Base-by-base conservation (phyloP, 108 stramenopile genomes). In the Chaetoceros tenuissimus region DNA sequence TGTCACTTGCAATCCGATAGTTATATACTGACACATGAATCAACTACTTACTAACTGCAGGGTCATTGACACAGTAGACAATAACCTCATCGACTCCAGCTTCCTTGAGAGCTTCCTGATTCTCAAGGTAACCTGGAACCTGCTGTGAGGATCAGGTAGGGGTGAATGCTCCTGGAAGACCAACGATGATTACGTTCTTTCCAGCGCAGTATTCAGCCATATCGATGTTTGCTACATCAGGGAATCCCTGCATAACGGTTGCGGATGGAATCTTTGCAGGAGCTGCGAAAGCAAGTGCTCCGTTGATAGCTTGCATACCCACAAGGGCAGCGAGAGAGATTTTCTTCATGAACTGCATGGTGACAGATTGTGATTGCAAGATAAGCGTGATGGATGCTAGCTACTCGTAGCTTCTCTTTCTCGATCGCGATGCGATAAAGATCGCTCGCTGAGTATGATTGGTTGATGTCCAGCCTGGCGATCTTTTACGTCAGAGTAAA, bases 71-170 rank as follows among this genome's bases (percentile, higher is more conserved):
- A 53, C 81, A 82, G 62, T 76, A 70, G 47, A 87, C 81, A 49
- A 87, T 50, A 29, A 87, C 73, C 60, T 80, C 79, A 2, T 80
- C 72, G 48, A 75, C 58, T 20, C 74, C 74, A 52, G 72, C 76
- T 27, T 64, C 68, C 53, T 73, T 72, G 40, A 73, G 64, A 65
- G 83, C 82, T 67, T 82, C 81, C 68, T 85, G 81, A 47, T 83
- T 79, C 64, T 55, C 78, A 48, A 83, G 63, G 70, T 82, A 87
- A 27, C 68, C 73, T 43, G 85, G 85, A 51, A 87, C 72, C 70
- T 89, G 87, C 61, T 67, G 78, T 66, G 81, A 72, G 59, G 82
- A 84, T 79, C 85, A 87, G 59, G 82, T 83, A 19, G 85, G 85
- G 3, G 85, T 87, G 54, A 81, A 85, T 24, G 84, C 84, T 51